These are phyloP conservation scores for Agaricus blazei DNA, from an alignment of 768 basidiomycete genomes.

Conservation along the genomic window DNA sequence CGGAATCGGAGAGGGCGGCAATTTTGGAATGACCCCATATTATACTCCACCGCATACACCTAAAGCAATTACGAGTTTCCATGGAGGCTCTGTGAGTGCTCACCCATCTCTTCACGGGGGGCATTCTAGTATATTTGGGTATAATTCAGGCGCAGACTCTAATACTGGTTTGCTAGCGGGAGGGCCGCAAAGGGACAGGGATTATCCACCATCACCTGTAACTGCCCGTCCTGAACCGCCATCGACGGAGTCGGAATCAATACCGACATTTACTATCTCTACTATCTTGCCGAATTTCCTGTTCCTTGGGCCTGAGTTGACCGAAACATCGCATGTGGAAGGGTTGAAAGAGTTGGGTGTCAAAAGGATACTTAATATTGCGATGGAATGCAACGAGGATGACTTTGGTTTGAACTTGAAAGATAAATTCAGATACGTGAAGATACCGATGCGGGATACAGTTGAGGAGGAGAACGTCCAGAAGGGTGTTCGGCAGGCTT, in stretches of 20 bases:
- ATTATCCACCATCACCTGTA: constrained; percentile 47
- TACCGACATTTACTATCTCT: constrained; percentile 74
- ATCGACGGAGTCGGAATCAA: constrained; percentile 48
- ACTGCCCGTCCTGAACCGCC: constrained; percentile 67
- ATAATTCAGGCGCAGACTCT: background rate
- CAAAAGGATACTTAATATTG: constrained; percentile 86
- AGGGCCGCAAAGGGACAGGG: background rate
- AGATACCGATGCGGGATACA: constrained; percentile 91
- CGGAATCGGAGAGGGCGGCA: constrained; percentile 4
- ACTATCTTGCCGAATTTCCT: constrained; percentile 90
- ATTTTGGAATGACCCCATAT: constrained; percentile 34
- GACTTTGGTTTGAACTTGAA: constrained; percentile 67
- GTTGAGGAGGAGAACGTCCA: constrained; percentile 92
- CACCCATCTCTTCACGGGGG: background rate
- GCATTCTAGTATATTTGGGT: constrained; percentile 11
- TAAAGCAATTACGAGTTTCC: constrained; percentile 19
- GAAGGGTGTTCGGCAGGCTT: constrained; percentile 77
- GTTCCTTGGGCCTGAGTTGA: constrained; percentile 87
- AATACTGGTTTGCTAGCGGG: background rate
- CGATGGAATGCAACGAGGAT: constrained; percentile 77
- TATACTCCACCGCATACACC: constrained; percentile 54
- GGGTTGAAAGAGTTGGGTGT: constrained; percentile 74
- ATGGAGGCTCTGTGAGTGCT: constrained; percentile 4
- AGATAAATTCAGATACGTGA: constrained; percentile 72
- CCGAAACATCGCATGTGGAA: constrained; percentile 65